Base-by-base conservation (phyloP, 1,284 basidiomycete genomes). In the Sphagnurus paluster region DNA sequence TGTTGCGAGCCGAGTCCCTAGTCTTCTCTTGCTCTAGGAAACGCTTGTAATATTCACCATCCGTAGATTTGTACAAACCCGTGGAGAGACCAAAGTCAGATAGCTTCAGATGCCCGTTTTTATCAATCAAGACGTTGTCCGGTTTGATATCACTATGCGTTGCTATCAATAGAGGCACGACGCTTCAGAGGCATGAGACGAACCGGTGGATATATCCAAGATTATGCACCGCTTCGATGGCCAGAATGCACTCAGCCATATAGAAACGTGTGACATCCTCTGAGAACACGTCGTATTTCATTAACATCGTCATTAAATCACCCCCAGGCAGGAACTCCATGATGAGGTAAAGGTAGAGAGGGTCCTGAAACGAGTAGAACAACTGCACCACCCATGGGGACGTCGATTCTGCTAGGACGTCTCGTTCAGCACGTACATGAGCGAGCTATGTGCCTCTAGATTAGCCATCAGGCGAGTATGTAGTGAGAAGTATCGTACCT, bases 291-390 rank as follows among this genome's bases (percentile, higher is more conserved):
- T 99, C 96, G 69, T 99, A 98, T 70, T 98, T 98, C 87, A 99
- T 99, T 55, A 99, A 76, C 96, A 98, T 99, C 28, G 87, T 90
- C 96, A 99, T 98, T 51, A 99, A 75, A 68, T 99, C 96, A 17
- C 96, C 96, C 36, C 96, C 96, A 23, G 96, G 95, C 44, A 99
- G 76, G 72, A 98, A 99, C 68, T 98, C 96, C 96, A 99, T 99
- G 71, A 99, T 90, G 50, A 99, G 81, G 69, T 98, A 99, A 28
- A 99, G 82, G 63, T 97, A 98, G 36, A 93, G 78, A 14, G 93
- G 85, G 66, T 98, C 95, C 66, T 99, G 96, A 78, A 99, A 99
- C 17, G 96, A 98, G 70, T 98, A 99, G 76, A 93, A 99, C 5
- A 99, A 76, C 64, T 98, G 93, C 8, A 97, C 96, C 23, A 98